Evolutionary conservation across 495 filamentous ascomycete species (phyloP).

Genomic region (Aspergillus haitiensis): DNA sequence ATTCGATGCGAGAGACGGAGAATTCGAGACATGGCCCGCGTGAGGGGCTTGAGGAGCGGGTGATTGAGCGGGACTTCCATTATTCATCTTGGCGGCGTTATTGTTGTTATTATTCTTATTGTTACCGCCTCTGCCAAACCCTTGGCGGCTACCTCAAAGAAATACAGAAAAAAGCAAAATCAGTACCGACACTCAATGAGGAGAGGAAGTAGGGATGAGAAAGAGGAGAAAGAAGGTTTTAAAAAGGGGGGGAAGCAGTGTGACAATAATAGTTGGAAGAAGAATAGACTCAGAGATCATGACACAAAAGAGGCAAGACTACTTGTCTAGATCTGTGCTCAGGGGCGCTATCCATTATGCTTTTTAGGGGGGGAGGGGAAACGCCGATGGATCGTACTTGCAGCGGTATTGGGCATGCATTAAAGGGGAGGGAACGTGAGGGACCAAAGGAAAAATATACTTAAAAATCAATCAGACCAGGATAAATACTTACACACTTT

Average conservation of each 20-base stretch:
- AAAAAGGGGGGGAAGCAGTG: neutral
- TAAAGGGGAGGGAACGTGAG: slow-evolving; percentile 19
- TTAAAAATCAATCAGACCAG: slow-evolving; percentile 14
- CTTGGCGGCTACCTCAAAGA: slow-evolving; percentile 43
- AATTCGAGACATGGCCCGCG: slow-evolving; percentile 54
- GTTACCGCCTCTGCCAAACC: slow-evolving; percentile 53
- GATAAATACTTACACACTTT: slow-evolving; percentile 67
- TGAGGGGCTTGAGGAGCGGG: slow-evolving; percentile 50
- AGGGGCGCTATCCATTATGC: slow-evolving; percentile 15
- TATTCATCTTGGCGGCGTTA: slow-evolving; percentile 47
- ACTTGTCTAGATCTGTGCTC: slow-evolving; percentile 1
- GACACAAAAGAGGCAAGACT: slow-evolving; percentile 5
- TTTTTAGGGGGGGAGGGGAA: slow-evolving; percentile 15
- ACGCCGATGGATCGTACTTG: slow-evolving; percentile 16
- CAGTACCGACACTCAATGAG: slow-evolving; percentile 47
- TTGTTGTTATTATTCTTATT: slow-evolving; percentile 52
- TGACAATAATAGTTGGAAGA: slow-evolving; percentile 4
- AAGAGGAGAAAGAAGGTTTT: slow-evolving; percentile 1
- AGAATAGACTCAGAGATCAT: neutral
- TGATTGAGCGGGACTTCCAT: slow-evolving; percentile 48
- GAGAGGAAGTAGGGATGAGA: slow-evolving; percentile 13
- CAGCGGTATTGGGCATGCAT: slow-evolving; percentile 18
- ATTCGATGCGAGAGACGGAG: slow-evolving; percentile 55
- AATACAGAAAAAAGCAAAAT: slow-evolving; percentile 18
- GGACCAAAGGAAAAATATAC: slow-evolving; percentile 17